Base-by-base conservation (phyloP, 345 rosid genomes). In the Euclidium syriacum region DNA sequence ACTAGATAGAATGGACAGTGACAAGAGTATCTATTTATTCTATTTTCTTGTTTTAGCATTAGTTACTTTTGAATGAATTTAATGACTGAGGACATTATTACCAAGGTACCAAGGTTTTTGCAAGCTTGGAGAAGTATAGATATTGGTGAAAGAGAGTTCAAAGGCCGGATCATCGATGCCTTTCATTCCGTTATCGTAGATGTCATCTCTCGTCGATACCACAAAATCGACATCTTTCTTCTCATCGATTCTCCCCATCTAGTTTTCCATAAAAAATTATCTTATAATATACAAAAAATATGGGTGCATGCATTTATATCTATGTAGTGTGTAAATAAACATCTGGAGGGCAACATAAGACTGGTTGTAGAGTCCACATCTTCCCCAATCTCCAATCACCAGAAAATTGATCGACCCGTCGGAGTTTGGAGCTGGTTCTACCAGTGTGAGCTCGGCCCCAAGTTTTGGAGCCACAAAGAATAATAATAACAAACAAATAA, bases 301-400 rank as follows among this genome's bases (percentile, higher is more conserved):
- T 46, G 8, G 0, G 8, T 24, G n/a, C n/a, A n/a, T n/a, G n/a
- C n/a, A n/a, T 26, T 3, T 54, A 44, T 4, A 25, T 53, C 8
- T 11, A 35, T 17, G 22, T 44, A 27, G 5, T 36, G 12, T 35
- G 15, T 26, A 29, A 18, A 26, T 6, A 11, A 12, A 9, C 29
- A 87, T 91, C 95, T 87, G 87, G 56, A 32, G 42, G 38, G 95
- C 87, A 53, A 85, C 89, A 27, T 64, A 18, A 7, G 89, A 69
- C 42, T 87, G 95, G 54, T 87, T 85, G 65, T 43, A 83, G 24
- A 38, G 30, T 32, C 95, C 91, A 58, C 66, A 64, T 70, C 95
- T 78, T 34, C 91, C 95, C 95, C 91, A 87, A 17, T 87, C 95
- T 65, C 95, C 89, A 14, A 83, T 62, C 7, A 87, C 95, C 72